Evolutionary conservation across 2,329 filamentous ascomycete genomes (phyloP).

Genomic region (Neonectria neomacrospora): DNA sequence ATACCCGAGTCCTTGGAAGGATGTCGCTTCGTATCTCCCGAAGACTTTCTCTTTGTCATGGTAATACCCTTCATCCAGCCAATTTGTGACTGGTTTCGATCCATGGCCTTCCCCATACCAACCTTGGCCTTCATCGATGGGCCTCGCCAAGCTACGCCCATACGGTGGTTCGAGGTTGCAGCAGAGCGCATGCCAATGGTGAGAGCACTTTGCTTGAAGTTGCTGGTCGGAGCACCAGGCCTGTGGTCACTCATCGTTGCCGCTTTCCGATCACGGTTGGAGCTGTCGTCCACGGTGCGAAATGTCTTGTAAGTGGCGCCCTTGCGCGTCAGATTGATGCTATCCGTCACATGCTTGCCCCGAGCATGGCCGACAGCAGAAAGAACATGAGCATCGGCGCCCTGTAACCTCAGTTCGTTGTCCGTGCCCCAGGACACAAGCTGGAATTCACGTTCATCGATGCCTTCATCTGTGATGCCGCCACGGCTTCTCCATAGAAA

Average conservation of each 20-base stretch:
- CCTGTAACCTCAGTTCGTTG: slow-evolving; percentile 82
- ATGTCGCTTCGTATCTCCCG: slow-evolving; percentile 56
- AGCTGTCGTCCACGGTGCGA: slow-evolving; percentile 73
- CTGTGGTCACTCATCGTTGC: slow-evolving; percentile 72
- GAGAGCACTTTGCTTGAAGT: slow-evolving; percentile 57
- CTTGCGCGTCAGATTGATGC: slow-evolving; percentile 79
- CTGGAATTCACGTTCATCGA: slow-evolving; percentile 90
- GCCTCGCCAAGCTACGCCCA: slow-evolving; percentile 60
- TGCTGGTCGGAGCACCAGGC: slow-evolving; percentile 56
- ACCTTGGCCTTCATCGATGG: slow-evolving; percentile 69
- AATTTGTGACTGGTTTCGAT: slow-evolving; percentile 67
- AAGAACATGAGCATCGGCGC: slow-evolving; percentile 72
- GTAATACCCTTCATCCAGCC: slow-evolving; percentile 77
- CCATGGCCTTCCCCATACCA: slow-evolving; percentile 52
- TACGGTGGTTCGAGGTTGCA: slow-evolving; percentile 43
- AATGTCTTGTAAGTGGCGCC: slow-evolving; percentile 89
- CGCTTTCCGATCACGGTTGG: slow-evolving; percentile 66
- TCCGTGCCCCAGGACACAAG: slow-evolving; percentile 94
- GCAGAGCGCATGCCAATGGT: slow-evolving; percentile 57
- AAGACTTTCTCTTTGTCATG: slow-evolving; percentile 66
- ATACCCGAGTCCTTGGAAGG: slow-evolving; percentile 64
- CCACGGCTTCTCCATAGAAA: slow-evolving; percentile 90
- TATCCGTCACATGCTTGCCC: slow-evolving; percentile 71
- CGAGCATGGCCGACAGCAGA: slow-evolving; percentile 78
- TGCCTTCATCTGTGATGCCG: slow-evolving; percentile 69